A percentile compares a stretch with the other conserved stretches of the same genome.
Conservation (phyloP, 2,329 filamentous ascomycete genomes). For the Fusarium begoniae region DNA sequence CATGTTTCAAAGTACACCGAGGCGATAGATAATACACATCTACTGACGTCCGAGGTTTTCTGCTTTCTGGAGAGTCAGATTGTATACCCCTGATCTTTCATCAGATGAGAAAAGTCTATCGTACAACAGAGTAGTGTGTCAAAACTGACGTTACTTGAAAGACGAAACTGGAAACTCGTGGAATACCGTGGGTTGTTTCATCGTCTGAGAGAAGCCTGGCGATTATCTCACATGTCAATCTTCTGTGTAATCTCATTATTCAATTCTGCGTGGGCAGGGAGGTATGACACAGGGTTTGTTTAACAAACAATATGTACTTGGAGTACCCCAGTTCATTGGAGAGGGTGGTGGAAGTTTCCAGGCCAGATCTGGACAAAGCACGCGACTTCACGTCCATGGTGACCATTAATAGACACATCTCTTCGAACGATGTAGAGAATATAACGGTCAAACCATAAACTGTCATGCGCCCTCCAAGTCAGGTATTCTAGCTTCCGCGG, state of each 20-base stretch:
- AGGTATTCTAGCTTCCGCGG: background rate
- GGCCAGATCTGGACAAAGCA: background rate
- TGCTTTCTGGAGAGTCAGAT: background rate
- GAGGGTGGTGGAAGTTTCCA: background rate
- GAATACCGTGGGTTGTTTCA: background rate
- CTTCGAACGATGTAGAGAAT: background rate
- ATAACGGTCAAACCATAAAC: background rate
- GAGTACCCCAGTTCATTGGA: background rate
- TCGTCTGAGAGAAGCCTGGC: background rate
- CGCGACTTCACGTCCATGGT: background rate
- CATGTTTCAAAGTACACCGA: background rate
- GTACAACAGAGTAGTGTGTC: background rate
- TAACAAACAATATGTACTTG: background rate
- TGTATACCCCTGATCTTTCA: background rate
- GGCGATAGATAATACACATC: conserved; percentile 3
- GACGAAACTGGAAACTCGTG: background rate
- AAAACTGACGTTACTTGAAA: background rate
- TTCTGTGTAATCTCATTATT: background rate
- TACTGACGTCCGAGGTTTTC: background rate
- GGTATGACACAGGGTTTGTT: background rate
- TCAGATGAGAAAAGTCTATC: background rate
- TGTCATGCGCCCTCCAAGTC: background rate
- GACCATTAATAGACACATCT: background rate
- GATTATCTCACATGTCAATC: background rate
- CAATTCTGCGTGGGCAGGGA: background rate